These are phyloP conservation scores for Cardamine occulta DNA, from an alignment of 345 rosid genomes.

Conservation along the genomic window DNA sequence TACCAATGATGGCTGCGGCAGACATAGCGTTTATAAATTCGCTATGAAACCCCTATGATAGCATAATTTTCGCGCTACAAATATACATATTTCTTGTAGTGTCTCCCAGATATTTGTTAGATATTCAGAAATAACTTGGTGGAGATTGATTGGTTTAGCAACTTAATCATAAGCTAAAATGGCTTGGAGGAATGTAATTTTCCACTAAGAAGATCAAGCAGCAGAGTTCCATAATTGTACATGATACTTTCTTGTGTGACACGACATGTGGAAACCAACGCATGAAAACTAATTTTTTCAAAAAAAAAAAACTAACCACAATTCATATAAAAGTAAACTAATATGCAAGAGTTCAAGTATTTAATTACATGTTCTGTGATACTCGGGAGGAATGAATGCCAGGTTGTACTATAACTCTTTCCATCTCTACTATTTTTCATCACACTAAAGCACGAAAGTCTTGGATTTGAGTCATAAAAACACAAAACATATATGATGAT, in stretches of 20 bases:
- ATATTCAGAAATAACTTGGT: background rate
- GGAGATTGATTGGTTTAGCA: background rate
- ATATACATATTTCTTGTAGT: no score
- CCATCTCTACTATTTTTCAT: slow-evolving; percentile 98
- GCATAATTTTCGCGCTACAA: no score
- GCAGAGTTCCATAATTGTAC: slow-evolving; percentile 93
- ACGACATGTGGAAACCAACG: slow-evolving; percentile 57
- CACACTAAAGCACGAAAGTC: slow-evolving; percentile 86
- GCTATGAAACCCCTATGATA: no score
- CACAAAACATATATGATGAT: background rate
- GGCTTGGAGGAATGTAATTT: slow-evolving; percentile 92
- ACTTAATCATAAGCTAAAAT: slow-evolving; percentile 55
- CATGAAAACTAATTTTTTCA: background rate
- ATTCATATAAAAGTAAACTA: background rate
- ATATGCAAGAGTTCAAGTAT: background rate
- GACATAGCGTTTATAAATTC: no score
- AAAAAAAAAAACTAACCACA: background rate
- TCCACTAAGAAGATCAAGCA: slow-evolving; percentile 96
- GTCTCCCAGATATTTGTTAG: background rate
- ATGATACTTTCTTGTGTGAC: slow-evolving; percentile 92
- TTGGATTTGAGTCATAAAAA: slow-evolving; percentile 81
- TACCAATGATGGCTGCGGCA: no score
- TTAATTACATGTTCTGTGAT: slow-evolving; percentile 74
- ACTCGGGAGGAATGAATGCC: slow-evolving; percentile 96
- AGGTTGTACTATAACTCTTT: slow-evolving; percentile 87